Evolutionary conservation across 2,329 filamentous ascomycete species (phyloP), one percentile per base, ranked within the genome.

Genomic region (Colletotrichum trifolii): DNA sequence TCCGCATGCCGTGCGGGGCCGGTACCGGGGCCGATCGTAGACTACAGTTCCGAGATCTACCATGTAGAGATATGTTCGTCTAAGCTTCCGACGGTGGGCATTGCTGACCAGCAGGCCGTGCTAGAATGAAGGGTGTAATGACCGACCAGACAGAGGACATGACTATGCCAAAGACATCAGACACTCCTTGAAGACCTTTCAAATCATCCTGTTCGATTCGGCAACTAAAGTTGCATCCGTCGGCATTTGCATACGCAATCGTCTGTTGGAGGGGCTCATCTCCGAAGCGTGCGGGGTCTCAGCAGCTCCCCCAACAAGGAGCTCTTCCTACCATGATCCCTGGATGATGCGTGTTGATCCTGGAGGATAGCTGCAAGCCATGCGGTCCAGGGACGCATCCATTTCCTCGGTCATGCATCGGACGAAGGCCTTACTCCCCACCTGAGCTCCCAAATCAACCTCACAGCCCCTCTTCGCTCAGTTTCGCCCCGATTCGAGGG

Each of bases 221-320:
- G 53, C 42, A 11, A 47, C 8, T 17, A 42, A 56, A 47, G 54
- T 35, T 56, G 12, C 34, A 48, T 36, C 45, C n/a, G 17, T 25
- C 13, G n/a, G 8, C 13, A n/a, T 25, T 36, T 15, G 34, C 35
- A 40, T 38, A 48, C 38, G 42, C 47, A 17, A 58, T 50, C 43
- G 11, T 25, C 38, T 36, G 33, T 50, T 49, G 38, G 38, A 36
- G 47, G 13, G n/a, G 47, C 46, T 50, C 55, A 58, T 46, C 47
- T 49, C 47, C 55, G 36, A 49, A 35, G 55, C 46, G 33, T 58
- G 55, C 55, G 55, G 55, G 55, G 55, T 58, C 55, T 49, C 55
- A 58, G 46, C 47, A 49, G 55, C 36, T 42, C 45, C 8, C n/a
- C 43, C 42, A 49, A 42, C 54, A 58, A 48, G 55, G 55, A 33